A percentile compares a stretch with the other conserved stretches of the same genome.
Evolutionary conservation across 345 rosid genomes (phyloP).

Genomic region (Gossypium longicalyx): DNA sequence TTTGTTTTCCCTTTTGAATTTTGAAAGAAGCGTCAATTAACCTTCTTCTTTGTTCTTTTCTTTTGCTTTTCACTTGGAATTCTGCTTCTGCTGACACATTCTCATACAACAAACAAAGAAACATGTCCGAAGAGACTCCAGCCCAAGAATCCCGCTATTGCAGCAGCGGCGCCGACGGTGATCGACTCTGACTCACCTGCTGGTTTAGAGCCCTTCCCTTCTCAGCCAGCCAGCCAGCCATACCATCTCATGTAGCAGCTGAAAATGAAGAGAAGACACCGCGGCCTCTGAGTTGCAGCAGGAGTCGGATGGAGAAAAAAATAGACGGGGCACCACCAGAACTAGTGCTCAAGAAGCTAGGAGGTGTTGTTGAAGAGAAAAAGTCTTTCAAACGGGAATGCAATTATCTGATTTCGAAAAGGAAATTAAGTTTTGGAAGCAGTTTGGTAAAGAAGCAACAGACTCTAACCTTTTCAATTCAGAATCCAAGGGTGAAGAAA

Average conservation of each 20-base stretch:
- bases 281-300: slow-evolving; percentile 20
- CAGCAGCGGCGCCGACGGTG: slow-evolving; percentile 10
- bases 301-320: slow-evolving; percentile 43
- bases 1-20: too few relatives aligned
- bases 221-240: too few relatives aligned
- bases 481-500: slow-evolving; percentile 12
- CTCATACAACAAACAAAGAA: neutral
- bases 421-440: slow-evolving; percentile 32
- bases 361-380: slow-evolving; percentile 17
- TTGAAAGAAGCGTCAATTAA: too few relatives aligned
- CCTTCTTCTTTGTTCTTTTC: too few relatives aligned
- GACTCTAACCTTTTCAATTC: slow-evolving; percentile 29
- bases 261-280: slow-evolving; percentile 11
- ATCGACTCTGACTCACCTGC: slow-evolving; percentile 10
- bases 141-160: slow-evolving; percentile 12
- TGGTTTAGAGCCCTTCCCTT: neutral
- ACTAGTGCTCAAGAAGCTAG: slow-evolving; percentile 7
- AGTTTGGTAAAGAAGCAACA: slow-evolving; percentile 39
- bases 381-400: slow-evolving; percentile 68
- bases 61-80: neutral
- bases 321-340: slow-evolving; percentile 18
- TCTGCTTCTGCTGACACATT: neutral
- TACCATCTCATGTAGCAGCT: neutral
- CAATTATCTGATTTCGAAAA: slow-evolving; percentile 47
- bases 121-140: slow-evolving; percentile 31